These are phyloP conservation scores for Colletotrichum tropicicola DNA, from an alignment of 2,329 filamentous ascomycete species.

Conservation along the genomic window DNA sequence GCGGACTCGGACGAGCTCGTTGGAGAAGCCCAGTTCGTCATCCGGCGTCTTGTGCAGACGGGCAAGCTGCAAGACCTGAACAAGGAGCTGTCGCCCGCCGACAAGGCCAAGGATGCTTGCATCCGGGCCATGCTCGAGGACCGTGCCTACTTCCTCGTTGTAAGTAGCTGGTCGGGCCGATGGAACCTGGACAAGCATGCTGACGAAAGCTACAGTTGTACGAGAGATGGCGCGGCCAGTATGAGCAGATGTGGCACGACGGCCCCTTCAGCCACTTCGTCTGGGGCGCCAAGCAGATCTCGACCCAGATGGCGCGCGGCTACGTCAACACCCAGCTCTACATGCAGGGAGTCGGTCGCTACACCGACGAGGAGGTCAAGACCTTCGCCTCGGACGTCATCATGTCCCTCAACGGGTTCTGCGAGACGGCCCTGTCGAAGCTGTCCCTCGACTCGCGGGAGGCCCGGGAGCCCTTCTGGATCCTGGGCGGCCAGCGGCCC, in stretches of 20 bases:
- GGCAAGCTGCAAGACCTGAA: conserved; percentile 31
- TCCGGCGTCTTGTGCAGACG: conserved; percentile 28
- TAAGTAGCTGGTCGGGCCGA: background rate
- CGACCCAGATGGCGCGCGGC: conserved; percentile 5
- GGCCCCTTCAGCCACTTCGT: conserved; percentile 31
- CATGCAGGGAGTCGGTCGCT: conserved; percentile 33
- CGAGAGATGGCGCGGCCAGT: conserved; percentile 34
- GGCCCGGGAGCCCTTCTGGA: conserved; percentile 33
- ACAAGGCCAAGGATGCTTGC: conserved; percentile 30
- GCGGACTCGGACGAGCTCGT: conserved; percentile 31
- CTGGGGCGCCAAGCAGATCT: conserved; percentile 31
- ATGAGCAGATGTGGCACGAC: conserved; percentile 30
- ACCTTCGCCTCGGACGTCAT: conserved; percentile 30
- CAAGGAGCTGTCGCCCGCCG: conserved; percentile 14
- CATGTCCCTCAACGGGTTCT: conserved; percentile 31
- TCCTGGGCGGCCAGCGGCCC: conserved; percentile 33
- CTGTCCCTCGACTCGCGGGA: conserved; percentile 7
- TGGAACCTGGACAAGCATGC: background rate
- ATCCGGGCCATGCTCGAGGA: conserved; percentile 33
- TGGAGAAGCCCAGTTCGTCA: conserved; percentile 33
- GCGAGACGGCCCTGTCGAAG: conserved; percentile 25
- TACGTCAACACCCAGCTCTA: conserved; percentile 33
- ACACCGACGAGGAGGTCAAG: conserved; percentile 31
- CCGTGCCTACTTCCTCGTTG: conserved; percentile 32
- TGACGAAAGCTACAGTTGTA: conserved; percentile 27